A percentile compares a stretch with the other conserved stretches of the same genome.
These are phyloP conservation scores for Cladosporium colombiae DNA, from an alignment of 2,329 filamentous ascomycete genomes.

Conservation along the genomic window DNA sequence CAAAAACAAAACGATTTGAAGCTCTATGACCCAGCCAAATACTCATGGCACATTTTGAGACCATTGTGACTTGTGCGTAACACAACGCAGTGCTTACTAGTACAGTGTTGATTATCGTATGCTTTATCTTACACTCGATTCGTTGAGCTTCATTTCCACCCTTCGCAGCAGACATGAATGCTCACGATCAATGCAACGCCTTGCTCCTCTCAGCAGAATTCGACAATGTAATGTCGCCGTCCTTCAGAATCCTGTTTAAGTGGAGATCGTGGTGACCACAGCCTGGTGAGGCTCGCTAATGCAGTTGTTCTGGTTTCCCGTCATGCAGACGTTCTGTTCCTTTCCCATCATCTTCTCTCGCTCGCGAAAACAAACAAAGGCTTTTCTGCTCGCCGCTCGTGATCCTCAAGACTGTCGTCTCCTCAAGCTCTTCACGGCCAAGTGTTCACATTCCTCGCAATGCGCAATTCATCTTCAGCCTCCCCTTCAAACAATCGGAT, in stretches of 20 bases:
- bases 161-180: background rate
- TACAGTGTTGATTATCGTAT: background rate
- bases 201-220: background rate
- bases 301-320: background rate
- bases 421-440: background rate
- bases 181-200: background rate
- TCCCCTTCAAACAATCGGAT: constrained; percentile 38
- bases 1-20: background rate
- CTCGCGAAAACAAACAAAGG: background rate
- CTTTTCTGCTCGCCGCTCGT: background rate
- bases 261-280: background rate
- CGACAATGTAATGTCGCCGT: background rate
- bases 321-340: background rate
- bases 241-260: background rate
- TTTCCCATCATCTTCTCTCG: background rate
- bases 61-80: background rate
- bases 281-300: background rate
- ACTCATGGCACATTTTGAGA: background rate
- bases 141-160: background rate
- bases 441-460: background rate
- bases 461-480: background rate
- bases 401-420: background rate
- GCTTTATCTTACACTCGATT: background rate
- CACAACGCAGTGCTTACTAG: background rate
- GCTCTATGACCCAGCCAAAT: background rate